Conservation (phyloP, 225 moss, liverwort and hornwort genomes). For the Pleurozium schreberi region DNA sequence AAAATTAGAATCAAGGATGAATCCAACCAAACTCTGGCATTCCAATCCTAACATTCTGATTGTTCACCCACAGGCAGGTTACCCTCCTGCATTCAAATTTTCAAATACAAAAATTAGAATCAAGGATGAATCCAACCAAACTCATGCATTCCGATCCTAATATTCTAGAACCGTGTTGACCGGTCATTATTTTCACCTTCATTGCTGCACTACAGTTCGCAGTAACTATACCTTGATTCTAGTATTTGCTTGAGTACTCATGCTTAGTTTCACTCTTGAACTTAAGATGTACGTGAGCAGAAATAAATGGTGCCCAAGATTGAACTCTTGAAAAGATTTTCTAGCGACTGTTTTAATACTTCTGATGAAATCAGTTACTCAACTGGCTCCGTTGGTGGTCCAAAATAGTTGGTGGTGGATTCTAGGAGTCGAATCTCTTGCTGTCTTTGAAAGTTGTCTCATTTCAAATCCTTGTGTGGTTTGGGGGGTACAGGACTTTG, state of each 20-base stretch:
- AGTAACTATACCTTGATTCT: neutral
- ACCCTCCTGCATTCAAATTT: too few species aligned
- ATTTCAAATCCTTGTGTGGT: neutral
- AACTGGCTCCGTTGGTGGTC: too few species aligned
- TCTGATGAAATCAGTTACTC: too few species aligned
- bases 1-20: neutral
- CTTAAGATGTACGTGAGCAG: neutral
- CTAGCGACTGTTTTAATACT: neutral
- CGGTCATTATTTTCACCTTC: neutral
- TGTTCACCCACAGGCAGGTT: too few species aligned
- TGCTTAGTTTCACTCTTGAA: neutral
- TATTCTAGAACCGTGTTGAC: neutral
- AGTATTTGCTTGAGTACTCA: neutral
- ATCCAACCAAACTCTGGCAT: neutral
- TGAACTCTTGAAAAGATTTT: neutral
- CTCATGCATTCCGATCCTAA: neutral
- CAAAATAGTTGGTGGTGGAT: neutral
- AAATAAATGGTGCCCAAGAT: neutral
- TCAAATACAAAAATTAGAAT: neutral
- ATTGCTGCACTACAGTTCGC: neutral
- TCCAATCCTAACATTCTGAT: neutral
- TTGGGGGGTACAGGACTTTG: slow-evolving; percentile 52
- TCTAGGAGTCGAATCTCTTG: neutral
- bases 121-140: neutral
- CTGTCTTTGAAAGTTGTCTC: neutral